These are phyloP conservation scores for Botrytis hyacinthi DNA, from an alignment of 2,329 filamentous ascomycete genomes.

Conservation along the genomic window DNA sequence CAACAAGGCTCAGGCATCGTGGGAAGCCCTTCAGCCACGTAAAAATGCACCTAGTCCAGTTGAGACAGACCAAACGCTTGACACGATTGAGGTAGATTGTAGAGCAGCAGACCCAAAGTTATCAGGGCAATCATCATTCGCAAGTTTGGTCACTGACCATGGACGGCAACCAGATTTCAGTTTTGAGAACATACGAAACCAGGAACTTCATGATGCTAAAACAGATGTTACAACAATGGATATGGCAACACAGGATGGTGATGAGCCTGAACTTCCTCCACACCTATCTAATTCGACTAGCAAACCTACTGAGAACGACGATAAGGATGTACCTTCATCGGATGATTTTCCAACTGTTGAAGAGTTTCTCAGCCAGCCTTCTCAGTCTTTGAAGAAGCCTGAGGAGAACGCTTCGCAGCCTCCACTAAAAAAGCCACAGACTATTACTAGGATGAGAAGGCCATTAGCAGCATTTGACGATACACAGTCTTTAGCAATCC, in stretches of 20 bases:
- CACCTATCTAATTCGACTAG: not conserved
- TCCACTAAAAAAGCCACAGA: not conserved
- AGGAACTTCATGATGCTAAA: conserved; percentile 23
- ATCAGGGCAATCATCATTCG: conserved; percentile 40
- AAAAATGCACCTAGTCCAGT: not conserved
- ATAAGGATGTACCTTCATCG: conserved; percentile 22
- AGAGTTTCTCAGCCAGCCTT: conserved; percentile 34
- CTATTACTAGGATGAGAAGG: conserved; percentile 15
- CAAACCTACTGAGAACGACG: not conserved
- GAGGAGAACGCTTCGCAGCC: conserved; percentile 24
- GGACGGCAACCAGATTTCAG: conserved; percentile 52
- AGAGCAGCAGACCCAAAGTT: conserved; percentile 34
- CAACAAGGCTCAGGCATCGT: conserved; percentile 27
- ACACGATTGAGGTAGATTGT: conserved; percentile 16
- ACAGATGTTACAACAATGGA: conserved; percentile 20
- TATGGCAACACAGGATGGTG: not conserved
- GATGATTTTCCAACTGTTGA: conserved; percentile 32
- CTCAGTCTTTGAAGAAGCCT: conserved; percentile 34
- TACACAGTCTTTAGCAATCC: conserved; percentile 22
- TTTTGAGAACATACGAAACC: conserved; percentile 36
- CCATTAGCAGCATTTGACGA: conserved; percentile 42
- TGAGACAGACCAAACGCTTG: conserved; percentile 2
- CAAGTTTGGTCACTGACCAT: conserved; percentile 45
- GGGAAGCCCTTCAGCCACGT: conserved; percentile 26
- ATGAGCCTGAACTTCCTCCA: conserved; percentile 20